Conservation (phyloP, 2,329 filamentous ascomycete species). For the Phialophora expanda region DNA sequence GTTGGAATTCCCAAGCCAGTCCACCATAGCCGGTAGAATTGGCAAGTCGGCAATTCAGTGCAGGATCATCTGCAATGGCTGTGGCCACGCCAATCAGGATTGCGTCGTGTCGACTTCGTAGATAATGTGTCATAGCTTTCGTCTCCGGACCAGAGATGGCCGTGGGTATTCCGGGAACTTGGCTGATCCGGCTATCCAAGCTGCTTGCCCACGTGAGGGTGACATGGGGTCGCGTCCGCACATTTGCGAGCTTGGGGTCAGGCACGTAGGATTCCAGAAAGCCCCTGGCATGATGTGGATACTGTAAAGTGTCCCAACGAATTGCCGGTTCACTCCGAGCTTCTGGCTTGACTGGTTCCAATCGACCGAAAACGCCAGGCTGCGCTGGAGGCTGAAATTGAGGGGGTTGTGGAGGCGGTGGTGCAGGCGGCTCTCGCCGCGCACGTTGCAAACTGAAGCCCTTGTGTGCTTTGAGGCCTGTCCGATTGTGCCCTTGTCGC, state of each 20-base stretch:
- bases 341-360: conserved; percentile 29
- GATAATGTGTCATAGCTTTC: conserved; percentile 91
- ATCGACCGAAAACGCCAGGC: conserved; percentile 32
- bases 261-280: conserved; percentile 61
- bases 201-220: conserved; percentile 92
- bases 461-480: conserved; percentile 51
- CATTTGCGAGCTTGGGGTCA: conserved; percentile 40
- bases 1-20: conserved; percentile 62
- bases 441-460: conserved; percentile 43
- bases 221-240: conserved; percentile 58
- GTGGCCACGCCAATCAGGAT: conserved; percentile 87
- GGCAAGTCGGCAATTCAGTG: conserved; percentile 78
- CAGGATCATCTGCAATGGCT: conserved; percentile 81
- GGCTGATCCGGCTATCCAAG: conserved; percentile 78
- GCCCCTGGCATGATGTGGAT: conserved; percentile 51
- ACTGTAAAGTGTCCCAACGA: conserved; percentile 49
- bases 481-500: conserved; percentile 53
- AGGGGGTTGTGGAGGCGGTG: conserved; percentile 28
- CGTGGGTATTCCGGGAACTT: conserved; percentile 80
- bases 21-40: conserved; percentile 64
- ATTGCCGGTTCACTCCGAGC: conserved; percentile 33
- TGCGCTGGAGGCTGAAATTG: conserved; percentile 27
- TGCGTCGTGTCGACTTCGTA: conserved; percentile 80
- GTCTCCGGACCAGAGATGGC: conserved; percentile 79
- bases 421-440: conserved; percentile 26